Evolutionary conservation across 345 rosid species (phyloP), one percentile per base, ranked within the genome.

Genomic region (Noccaea caerulescens): DNA sequence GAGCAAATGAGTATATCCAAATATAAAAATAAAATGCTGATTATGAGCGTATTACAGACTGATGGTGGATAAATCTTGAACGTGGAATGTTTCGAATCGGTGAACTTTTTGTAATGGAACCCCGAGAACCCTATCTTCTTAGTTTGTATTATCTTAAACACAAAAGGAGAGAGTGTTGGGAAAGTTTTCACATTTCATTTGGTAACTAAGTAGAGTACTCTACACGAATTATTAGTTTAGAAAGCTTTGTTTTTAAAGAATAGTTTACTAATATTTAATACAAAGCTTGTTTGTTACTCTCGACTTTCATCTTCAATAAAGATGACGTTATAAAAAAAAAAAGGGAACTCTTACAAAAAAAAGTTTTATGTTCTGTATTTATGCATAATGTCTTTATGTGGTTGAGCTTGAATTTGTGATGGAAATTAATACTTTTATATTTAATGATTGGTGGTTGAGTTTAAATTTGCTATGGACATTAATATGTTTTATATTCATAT

Each of bases 51-150:
- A 13, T 44, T 54, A 63, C 14, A 46, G 10, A 38, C 33, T 46
- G 46, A 47, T 65, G 71, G 61, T 66, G 60, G 25, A 18, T 32
- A 41, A 10, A 16, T 50, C 32, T 50, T 59, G 72, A 66, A 66
- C 71, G 58, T 72, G 52, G 56, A 63, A 64, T 46, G 44, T 46
- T 38, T 63, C 50, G 50, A 36, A 6, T 54, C 44, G 10, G 41
- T 62, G 18, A 34, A 33, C 45, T 4, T 44, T 72, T 53, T 8
- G 1, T 52, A 30, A 8, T 11, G 25, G 5, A 51, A 32, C 30
- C 30, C 30, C 30, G 30, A 3, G 30, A 27, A 27, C 60, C 10
- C 16, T 30, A 18, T 36, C 25, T 65, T 50, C n/a, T 23, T 20
- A 55, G 9, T 8, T 33, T 16, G 18, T 25, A 14, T 42, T 23